Conservation (phyloP, 352 stramenopile genomes). For the Thraustochytrium sp. region DNA sequence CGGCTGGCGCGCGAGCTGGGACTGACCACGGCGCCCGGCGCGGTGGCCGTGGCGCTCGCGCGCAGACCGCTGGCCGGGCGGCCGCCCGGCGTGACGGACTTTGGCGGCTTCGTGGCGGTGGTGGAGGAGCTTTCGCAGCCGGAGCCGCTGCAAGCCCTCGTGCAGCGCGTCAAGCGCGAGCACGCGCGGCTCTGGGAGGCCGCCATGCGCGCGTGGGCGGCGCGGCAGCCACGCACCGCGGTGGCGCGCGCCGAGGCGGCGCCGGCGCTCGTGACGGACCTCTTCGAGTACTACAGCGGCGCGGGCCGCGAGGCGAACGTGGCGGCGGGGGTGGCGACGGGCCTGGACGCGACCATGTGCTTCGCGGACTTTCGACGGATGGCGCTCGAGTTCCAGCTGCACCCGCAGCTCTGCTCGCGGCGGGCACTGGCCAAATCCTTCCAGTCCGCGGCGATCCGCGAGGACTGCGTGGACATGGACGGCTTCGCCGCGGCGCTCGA, state of each 20-base stretch:
- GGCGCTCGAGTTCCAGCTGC: not conserved
- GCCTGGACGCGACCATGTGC: no score
- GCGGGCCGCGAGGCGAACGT: not conserved
- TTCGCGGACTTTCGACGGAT: not conserved
- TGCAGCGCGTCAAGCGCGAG: not conserved
- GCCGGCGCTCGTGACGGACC: no score
- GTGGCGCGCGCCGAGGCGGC: no score
- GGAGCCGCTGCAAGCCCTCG: not conserved
- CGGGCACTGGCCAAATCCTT: not conserved
- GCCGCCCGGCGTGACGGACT: not conserved
- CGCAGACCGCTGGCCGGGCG: not conserved
- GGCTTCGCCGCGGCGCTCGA: not conserved
- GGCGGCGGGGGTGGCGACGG: no score
- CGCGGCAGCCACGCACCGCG: not conserved
- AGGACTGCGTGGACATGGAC: not conserved
- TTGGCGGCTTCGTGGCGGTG: not conserved
- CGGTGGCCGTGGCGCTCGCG: not conserved
- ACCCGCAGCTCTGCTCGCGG: not conserved
- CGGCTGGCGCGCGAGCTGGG: not conserved
- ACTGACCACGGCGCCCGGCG: not conserved
- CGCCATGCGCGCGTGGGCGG: not conserved
- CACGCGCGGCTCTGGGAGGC: not conserved
- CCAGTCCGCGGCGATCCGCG: not conserved
- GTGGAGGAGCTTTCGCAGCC: not conserved
- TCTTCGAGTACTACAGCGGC: not conserved